Evolutionary conservation across 441 rosid genomes (phyloP), one percentile per base, ranked within the genome.

Genomic region (Erodium trifolium): DNA sequence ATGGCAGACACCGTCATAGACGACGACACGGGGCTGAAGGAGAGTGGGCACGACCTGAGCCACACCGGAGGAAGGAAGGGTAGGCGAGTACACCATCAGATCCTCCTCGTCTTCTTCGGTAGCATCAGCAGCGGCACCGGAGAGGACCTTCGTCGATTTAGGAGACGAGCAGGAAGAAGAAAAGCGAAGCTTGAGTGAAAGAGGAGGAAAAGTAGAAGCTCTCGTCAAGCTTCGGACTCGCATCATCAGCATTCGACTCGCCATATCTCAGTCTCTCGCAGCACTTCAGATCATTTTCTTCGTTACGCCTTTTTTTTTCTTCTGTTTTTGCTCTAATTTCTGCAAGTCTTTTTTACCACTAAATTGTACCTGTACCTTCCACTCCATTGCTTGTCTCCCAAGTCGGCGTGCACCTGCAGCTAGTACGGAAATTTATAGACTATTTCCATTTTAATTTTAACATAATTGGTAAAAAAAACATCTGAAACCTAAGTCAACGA

Each of bases 1-100:
- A 81, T 82, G 96, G 77, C 97, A 93, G 77, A 93, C 97, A 43
- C 96, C 96, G 73, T 93, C 96, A 73, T 84, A 93, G 67, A 93
- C 76, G 51, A 89, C 96, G 74, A 91, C 97, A 49, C 97, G 87
- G 27, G 97, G 96, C 87, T 93, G 94, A 35, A 93, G 93, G 67
- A 85, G 63, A 65, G 78, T 68, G 65, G 88, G 86, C 16, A 23
- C 1, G 10, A 66, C 18, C 43, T 68, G 66, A 34, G 86, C 79
- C 69, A 72, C 81, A 29, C 76, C 68, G 51, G 78, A 63, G 34
- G 83, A 43, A 53, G 88, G 66, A 67, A 43, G 72, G 81, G 59
- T 23, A 76, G 37, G 78, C 5, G 82, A 55, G 73, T 75, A 78
- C n/a, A 76, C 72, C 67, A 78, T 2, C 59, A 53, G 65, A 69